These are phyloP conservation scores for Pseudomicrostroma phylloplanum DNA, from an alignment of 1,284 basidiomycete species.

Conservation along the genomic window DNA sequence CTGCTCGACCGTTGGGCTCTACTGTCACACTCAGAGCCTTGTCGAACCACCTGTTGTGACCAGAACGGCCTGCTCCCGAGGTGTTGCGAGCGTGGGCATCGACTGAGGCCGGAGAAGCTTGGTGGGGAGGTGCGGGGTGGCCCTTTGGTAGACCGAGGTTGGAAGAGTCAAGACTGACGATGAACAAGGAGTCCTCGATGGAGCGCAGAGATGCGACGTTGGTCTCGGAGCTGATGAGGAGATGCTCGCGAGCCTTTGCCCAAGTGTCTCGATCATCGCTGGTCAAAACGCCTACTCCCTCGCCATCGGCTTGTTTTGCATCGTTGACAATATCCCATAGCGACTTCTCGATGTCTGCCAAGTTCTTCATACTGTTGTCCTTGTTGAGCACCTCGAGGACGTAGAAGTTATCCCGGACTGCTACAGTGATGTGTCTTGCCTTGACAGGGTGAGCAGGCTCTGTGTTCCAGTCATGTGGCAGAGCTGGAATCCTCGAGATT, in stretches of 20 bases:
- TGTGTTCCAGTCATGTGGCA: slow-evolving; percentile 53
- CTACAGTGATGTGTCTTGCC: slow-evolving; percentile 64
- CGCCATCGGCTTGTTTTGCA: slow-evolving; percentile 57
- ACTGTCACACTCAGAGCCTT: slow-evolving; percentile 78
- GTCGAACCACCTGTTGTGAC: slow-evolving; percentile 85
- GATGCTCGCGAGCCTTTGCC: slow-evolving; percentile 71
- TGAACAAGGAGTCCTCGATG: slow-evolving; percentile 71
- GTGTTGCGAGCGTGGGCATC: slow-evolving; percentile 74
- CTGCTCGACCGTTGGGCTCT: slow-evolving; percentile 77
- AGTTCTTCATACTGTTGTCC: slow-evolving; percentile 52
- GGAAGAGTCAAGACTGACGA: slow-evolving; percentile 59
- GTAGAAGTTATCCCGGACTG: slow-evolving; percentile 77
- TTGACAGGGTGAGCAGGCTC: slow-evolving; percentile 53
- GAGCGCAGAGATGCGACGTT: slow-evolving; percentile 62
- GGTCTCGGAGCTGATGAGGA: slow-evolving; percentile 62
- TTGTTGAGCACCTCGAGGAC: slow-evolving; percentile 60
- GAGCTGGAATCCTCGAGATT: slow-evolving; percentile 50
- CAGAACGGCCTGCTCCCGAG: slow-evolving; percentile 63
- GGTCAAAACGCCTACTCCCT: slow-evolving; percentile 66
- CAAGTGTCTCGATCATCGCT: slow-evolving; percentile 77
- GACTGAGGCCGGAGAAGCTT: slow-evolving; percentile 61
- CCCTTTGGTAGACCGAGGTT: slow-evolving; percentile 49
- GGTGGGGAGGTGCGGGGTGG: slow-evolving; percentile 49
- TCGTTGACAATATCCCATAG: slow-evolving; percentile 67
- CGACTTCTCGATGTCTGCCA: slow-evolving; percentile 63